phyloP scores from a whole-genome alignment of 164 flowering plant genomes.

The Vitis vinifera region ASM3070453v1 NC_081808.1:17656501-17657000 shows the following conservation, averaged over 20 bases:
- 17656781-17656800: slow-evolving; percentile 20
- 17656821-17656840: neutral
- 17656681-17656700: neutral
- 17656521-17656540: too few species aligned
- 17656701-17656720: neutral
- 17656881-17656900: slow-evolving; percentile 72
- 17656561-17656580: too few species aligned
- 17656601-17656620: too few species aligned
- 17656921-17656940: slow-evolving; percentile 2
- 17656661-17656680: neutral
- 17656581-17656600: too few species aligned
- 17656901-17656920: slow-evolving; percentile 85
- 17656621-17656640: too few species aligned
- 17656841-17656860: slow-evolving; percentile 34
- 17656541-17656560: too few species aligned
- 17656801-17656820: neutral
- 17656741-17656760: neutral
- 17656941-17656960: too few species aligned
- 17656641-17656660: too few species aligned
- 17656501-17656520: too few species aligned
- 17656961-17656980: too few species aligned
- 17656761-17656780: neutral
- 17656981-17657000: too few species aligned
- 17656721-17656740: neutral
- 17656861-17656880: slow-evolving; percentile 44